Base-by-base conservation (phyloP, 2,329 filamentous ascomycete species). In the Sordariomycetes sp. region DNA sequence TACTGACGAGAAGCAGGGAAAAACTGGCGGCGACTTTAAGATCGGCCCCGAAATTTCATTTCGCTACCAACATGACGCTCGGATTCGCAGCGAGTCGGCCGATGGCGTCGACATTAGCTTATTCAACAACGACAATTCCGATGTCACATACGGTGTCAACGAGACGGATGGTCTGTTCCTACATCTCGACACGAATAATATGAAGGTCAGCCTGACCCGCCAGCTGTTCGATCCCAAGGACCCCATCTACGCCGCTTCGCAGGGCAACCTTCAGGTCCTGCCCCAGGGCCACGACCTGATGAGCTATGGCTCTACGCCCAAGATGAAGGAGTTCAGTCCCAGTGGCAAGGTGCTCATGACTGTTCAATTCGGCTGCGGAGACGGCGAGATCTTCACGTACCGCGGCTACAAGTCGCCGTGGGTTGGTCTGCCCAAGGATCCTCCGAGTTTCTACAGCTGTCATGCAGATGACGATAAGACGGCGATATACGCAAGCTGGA, bases 61-160 rank as follows among this genome's bases (percentile, higher is more conserved):
- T 37, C 61, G 62, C 8, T 73, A 63, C 46, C 70, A 75, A 44
- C 70, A 75, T 40, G 60, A 75, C 44, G 69, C 66, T 0, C 61
- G 61, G 32, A 70, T 44, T 30, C 49, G 53, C 16, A 27, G 27
- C 8, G 40, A 41, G 17, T 57, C 64, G 36, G 55, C 65, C 26
- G 49, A 44, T 4, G 57, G 62, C 3, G 54, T 68, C 33, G 70
- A 70, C 4, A 43, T 66, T 5, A 61, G 74, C 37, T 67, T 66
- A 2, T 53, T 75, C 26, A 75, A 66, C 45, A 70, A 75, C 45
- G 75, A 75, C 49, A 50, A 47, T 37, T 65, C 63, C 14, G 66
- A 69, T 38, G 64, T 58, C 10, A 64, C 55, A 27, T 64, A 67
- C 45, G 46, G 51, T 30, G 43, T 44, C 36, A 49, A 43, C 11